These are phyloP conservation scores for Arthroderma uncinatum DNA, from an alignment of 2,329 filamentous ascomycete genomes.

Conservation along the genomic window DNA sequence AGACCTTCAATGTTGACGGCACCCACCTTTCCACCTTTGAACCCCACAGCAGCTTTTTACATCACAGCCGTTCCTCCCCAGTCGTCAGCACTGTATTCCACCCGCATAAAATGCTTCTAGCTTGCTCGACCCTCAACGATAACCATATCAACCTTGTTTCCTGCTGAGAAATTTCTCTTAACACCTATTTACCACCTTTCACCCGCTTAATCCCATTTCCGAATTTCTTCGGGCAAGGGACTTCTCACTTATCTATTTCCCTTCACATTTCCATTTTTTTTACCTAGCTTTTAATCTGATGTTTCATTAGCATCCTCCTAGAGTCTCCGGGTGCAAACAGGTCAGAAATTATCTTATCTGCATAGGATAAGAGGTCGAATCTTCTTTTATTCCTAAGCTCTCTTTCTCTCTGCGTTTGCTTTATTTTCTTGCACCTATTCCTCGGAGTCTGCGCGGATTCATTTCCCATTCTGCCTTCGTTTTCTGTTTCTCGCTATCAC, in stretches of 20 bases:
- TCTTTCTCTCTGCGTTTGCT: neutral
- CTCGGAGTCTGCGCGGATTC: neutral
- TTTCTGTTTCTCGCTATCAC: neutral
- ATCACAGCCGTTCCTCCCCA: slow-evolving; percentile 66
- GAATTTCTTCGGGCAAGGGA: neutral
- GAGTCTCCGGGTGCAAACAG: neutral
- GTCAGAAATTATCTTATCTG: neutral
- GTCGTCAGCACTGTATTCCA: slow-evolving; percentile 90
- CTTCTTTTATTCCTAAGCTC: neutral
- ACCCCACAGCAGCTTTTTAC: slow-evolving; percentile 79
- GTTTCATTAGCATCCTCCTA: neutral
- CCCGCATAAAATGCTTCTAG: slow-evolving; percentile 83
- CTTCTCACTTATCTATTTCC: neutral
- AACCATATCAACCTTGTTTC: slow-evolving; percentile 83
- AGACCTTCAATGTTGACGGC: slow-evolving; percentile 83
- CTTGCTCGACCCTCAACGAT: slow-evolving; percentile 74
- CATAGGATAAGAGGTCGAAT: neutral
- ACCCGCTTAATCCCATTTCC: neutral
- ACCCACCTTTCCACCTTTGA: slow-evolving; percentile 70
- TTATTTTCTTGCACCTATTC: neutral
- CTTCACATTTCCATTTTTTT: neutral
- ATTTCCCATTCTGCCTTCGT: neutral
- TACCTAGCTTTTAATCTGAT: neutral
- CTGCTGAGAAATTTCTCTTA: slow-evolving; percentile 35
- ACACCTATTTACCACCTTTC: neutral